These are phyloP conservation scores for Colletotrichum sidae DNA, from an alignment of 2,329 filamentous ascomycete species.

Conservation along the genomic window DNA sequence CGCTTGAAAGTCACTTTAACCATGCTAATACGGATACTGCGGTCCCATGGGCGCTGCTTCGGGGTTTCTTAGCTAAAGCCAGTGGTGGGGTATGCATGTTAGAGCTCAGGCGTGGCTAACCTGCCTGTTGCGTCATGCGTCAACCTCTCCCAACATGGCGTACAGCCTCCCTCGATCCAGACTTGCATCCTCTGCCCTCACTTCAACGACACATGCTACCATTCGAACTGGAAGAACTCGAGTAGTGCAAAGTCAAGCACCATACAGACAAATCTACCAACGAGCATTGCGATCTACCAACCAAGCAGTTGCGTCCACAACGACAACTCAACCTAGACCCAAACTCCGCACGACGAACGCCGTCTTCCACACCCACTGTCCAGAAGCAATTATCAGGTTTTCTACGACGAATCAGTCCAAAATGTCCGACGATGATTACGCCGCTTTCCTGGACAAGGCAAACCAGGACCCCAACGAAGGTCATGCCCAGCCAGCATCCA, in stretches of 20 bases:
- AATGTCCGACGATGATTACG: constrained; percentile 87
- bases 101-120: constrained; percentile 20
- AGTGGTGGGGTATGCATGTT: constrained; percentile 23
- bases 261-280: constrained; percentile 12
- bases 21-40: too few species aligned
- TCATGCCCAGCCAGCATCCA: constrained; percentile 45
- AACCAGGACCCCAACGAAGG: constrained; percentile 81
- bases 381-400: constrained; percentile 16
- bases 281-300: constrained; percentile 1
- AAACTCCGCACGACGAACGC: too few species aligned
- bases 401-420: constrained; percentile 42
- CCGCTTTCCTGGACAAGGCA: constrained; percentile 86
- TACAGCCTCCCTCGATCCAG: constrained; percentile 21
- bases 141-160: constrained; percentile 22
- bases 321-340: too few species aligned
- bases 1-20: too few species aligned
- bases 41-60: too few species aligned
- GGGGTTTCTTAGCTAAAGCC: too few species aligned
- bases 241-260: not conserved
- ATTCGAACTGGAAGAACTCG: too few species aligned
- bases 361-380: too few species aligned
- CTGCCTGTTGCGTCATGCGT: constrained; percentile 31
- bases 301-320: too few species aligned
- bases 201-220: not conserved
- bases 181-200: constrained; percentile 6